Evolutionary conservation across 371 early-diverging fungal species (phyloP).

Genomic region (Basidiobolus heterosporus): DNA sequence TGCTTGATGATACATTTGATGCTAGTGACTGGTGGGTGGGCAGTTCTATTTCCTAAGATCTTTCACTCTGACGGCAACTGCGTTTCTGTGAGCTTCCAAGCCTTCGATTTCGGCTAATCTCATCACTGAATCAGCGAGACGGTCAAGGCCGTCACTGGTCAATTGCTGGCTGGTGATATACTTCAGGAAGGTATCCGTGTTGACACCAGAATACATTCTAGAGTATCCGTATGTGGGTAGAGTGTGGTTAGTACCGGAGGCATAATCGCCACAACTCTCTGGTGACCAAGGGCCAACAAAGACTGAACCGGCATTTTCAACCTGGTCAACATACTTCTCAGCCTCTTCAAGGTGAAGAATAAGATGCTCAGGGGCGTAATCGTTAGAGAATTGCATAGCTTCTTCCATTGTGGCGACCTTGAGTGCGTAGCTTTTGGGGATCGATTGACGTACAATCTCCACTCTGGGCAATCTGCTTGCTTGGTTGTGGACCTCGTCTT

Average conservation of each 20-base stretch:
- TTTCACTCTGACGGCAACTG: conserved; percentile 75
- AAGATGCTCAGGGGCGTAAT: conserved; percentile 92
- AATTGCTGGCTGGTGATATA: conserved; percentile 86
- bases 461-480: conserved; percentile 73
- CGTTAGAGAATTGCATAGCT: conserved; percentile 80
- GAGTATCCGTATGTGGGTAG: conserved; percentile 95
- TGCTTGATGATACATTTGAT: no score
- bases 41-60: conserved; percentile 32
- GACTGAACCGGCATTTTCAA: conserved; percentile 85
- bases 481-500: conserved; percentile 62
- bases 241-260: conserved; percentile 98
- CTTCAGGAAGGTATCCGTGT: conserved; percentile 84
- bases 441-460: conserved; percentile 71
- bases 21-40: no score
- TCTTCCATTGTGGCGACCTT: conserved; percentile 46
- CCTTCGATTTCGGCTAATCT: conserved; percentile 86
- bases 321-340: conserved; percentile 30
- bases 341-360: conserved; percentile 80
- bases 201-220: conserved; percentile 93
- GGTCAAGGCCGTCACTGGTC: conserved; percentile 72
- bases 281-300: conserved; percentile 92
- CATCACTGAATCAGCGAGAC: conserved; percentile 77
- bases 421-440: conserved; percentile 68
- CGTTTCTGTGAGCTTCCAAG: conserved; percentile 88
- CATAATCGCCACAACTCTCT: conserved; percentile 96